phyloP scores from a whole-genome alignment of 1,284 basidiomycete genomes.

The Marasmius oreades region DNA sequence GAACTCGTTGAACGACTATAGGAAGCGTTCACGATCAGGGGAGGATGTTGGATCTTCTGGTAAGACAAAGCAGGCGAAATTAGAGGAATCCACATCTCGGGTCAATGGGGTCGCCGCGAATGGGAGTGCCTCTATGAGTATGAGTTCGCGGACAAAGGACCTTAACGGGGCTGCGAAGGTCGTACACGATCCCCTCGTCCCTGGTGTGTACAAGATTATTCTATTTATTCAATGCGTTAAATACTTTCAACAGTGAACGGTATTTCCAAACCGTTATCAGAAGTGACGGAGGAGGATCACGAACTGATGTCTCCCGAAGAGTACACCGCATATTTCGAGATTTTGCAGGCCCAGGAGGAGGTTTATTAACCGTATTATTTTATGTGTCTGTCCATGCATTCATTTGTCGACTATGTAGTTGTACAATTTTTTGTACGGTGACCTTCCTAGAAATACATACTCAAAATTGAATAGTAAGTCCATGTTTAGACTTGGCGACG shows the following conservation, averaged over 20 bases:
- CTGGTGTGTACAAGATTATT: slow-evolving; percentile 53
- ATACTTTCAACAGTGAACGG: slow-evolving; percentile 54
- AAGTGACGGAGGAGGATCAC: slow-evolving; percentile 78
- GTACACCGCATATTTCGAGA: slow-evolving; percentile 74
- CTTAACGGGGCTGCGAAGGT: slow-evolving; percentile 8
- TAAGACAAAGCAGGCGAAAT: slow-evolving; percentile 44
- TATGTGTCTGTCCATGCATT: background rate
- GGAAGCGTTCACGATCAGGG: slow-evolving; percentile 65
- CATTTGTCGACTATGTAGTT: background rate
- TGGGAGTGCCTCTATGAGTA: slow-evolving; percentile 4
- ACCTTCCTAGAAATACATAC: too few relatives aligned
- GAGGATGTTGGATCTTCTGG: slow-evolving; percentile 47
- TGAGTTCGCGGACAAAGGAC: background rate
- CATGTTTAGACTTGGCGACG: too few relatives aligned
- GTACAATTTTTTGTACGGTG: background rate
- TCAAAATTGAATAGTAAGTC: too few relatives aligned
- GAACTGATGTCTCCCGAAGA: slow-evolving; percentile 83
- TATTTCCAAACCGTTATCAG: slow-evolving; percentile 61
- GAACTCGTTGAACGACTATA: slow-evolving; percentile 62
- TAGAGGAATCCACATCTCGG: slow-evolving; percentile 25
- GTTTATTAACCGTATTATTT: background rate
- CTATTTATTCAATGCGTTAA: background rate
- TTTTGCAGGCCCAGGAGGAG: slow-evolving; percentile 40
- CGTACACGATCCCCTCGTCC: slow-evolving; percentile 54
- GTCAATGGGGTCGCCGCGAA: slow-evolving; percentile 18